These are phyloP conservation scores for Cucurbita moschata DNA, from an alignment of 306 rosid genomes.

Conservation along the genomic window DNA sequence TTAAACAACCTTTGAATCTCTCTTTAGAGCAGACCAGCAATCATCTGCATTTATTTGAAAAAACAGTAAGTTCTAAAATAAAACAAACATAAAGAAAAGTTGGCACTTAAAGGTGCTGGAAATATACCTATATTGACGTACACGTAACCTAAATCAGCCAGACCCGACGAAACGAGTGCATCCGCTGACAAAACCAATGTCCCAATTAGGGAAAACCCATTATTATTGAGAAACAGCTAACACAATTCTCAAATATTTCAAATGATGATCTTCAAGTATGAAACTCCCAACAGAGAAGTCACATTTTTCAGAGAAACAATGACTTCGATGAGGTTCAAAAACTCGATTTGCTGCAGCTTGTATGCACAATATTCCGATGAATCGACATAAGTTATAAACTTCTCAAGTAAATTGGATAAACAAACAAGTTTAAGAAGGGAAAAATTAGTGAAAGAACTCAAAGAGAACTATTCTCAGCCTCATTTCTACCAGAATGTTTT, in stretches of 20 bases:
- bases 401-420: neutral
- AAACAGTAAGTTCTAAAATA: slow-evolving; percentile 4
- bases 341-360: neutral
- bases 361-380: neutral
- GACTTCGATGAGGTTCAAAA: neutral
- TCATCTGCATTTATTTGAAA: slow-evolving; percentile 55
- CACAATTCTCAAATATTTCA: neutral
- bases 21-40: slow-evolving; percentile 53
- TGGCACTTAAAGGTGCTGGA: slow-evolving; percentile 4
- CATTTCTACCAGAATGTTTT: too few species aligned
- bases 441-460: neutral
- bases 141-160: slow-evolving; percentile 78
- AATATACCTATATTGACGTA: slow-evolving; percentile 70
- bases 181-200: slow-evolving; percentile 51
- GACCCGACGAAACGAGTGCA: slow-evolving; percentile 74
- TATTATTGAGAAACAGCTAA: neutral
- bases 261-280: neutral
- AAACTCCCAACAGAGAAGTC: too few species aligned
- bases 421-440: neutral
- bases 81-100: slow-evolving; percentile 1
- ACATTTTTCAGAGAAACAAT: too few species aligned
- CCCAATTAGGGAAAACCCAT: neutral
- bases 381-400: neutral
- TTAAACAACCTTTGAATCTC: slow-evolving; percentile 47
- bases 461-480: neutral